These are phyloP conservation scores for Endocarpon pusillum DNA, from an alignment of 495 filamentous ascomycete species.

Conservation along the genomic window DNA sequence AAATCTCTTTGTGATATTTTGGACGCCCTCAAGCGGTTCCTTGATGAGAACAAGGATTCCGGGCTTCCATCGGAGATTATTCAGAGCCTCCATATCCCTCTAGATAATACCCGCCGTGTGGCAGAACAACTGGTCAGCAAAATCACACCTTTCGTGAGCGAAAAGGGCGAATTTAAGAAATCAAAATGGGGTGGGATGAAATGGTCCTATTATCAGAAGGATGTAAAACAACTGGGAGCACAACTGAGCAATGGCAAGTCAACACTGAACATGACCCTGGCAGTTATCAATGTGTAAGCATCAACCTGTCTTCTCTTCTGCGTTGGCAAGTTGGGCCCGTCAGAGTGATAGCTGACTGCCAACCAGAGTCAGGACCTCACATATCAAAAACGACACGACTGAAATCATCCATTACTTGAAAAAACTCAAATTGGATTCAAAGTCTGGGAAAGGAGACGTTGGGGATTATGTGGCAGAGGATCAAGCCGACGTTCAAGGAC, in stretches of 20 bases:
- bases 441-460: background rate
- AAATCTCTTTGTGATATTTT: slow-evolving; percentile 4
- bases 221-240: too few relatives aligned
- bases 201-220: too few relatives aligned
- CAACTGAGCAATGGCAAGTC: too few relatives aligned
- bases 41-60: slow-evolving; percentile 3
- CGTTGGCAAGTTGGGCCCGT: background rate
- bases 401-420: slow-evolving; percentile 3
- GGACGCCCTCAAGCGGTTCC: slow-evolving; percentile 1
- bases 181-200: slow-evolving; percentile 1
- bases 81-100: slow-evolving; percentile 4
- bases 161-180: slow-evolving; percentile 4
- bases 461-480: background rate
- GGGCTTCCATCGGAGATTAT: slow-evolving; percentile 2
- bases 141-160: slow-evolving; percentile 3
- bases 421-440: slow-evolving; percentile 2
- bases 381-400: slow-evolving; percentile 4
- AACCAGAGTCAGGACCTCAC: slow-evolving; percentile 3
- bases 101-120: slow-evolving; percentile 2
- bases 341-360: background rate
- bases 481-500: slow-evolving; percentile 1
- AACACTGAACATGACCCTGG: too few relatives aligned
- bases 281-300: too few relatives aligned
- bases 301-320: too few relatives aligned
- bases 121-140: slow-evolving; percentile 2